These are phyloP conservation scores for Syzygium oleosum DNA, from an alignment of 345 rosid species.

Conservation along the genomic window DNA sequence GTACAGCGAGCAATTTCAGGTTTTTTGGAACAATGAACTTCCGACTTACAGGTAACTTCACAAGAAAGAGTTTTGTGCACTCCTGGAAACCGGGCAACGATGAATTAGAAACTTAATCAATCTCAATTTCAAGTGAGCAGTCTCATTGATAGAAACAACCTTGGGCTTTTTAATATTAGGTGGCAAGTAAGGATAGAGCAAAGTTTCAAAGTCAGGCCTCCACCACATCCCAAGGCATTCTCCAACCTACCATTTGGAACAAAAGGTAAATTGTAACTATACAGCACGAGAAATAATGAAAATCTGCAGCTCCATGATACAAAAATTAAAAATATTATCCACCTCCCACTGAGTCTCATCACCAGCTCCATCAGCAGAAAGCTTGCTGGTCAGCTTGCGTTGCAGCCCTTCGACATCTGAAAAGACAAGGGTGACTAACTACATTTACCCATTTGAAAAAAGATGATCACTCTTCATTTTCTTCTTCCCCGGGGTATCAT, in stretches of 20 bases:
- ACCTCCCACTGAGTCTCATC: conserved; percentile 60
- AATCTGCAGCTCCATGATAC: background rate
- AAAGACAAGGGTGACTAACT: background rate
- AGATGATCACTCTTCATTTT: background rate
- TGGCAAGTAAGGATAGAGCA: conserved; percentile 52
- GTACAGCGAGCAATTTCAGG: conserved; percentile 78
- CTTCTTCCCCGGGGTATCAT: background rate
- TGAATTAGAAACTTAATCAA: background rate
- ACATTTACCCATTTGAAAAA: background rate
- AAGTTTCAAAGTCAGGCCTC: conserved; percentile 72
- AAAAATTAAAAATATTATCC: background rate
- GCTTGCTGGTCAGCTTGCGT: conserved; percentile 72
- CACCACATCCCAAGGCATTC: conserved; percentile 93
- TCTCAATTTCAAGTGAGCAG: background rate
- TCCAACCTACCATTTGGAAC: conserved; percentile 32
- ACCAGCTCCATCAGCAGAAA: conserved; percentile 29
- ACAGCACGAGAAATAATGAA: background rate
- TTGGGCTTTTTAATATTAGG: conserved; percentile 56
- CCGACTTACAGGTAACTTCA: conserved; percentile 44
- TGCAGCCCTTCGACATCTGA: conserved; percentile 63
- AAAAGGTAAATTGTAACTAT: background rate
- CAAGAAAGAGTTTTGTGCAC: conserved; percentile 72
- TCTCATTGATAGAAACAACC: conserved; percentile 27
- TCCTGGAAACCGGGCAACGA: conserved; percentile 30
- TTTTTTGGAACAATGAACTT: conserved; percentile 72